Evolutionary conservation across 495 filamentous ascomycete genomes (phyloP).

Genomic region (Talaromyces ruber): DNA sequence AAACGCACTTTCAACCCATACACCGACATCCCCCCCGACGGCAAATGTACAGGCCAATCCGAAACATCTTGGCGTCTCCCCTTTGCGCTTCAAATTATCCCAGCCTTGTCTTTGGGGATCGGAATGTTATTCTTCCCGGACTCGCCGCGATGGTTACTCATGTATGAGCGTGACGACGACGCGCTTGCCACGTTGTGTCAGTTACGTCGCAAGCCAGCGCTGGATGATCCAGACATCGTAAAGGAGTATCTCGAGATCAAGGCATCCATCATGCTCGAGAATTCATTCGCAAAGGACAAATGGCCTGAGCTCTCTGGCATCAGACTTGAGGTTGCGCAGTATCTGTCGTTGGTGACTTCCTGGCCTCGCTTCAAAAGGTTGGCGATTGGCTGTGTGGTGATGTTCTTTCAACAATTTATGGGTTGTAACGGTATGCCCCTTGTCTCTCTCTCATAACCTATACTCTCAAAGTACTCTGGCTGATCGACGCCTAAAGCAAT

Average conservation of each 20-base stretch:
- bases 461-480: background rate
- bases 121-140: conserved; percentile 81
- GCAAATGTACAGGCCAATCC: conserved; percentile 42
- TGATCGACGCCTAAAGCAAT: conserved; percentile 41
- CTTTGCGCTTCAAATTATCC: conserved; percentile 52
- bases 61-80: conserved; percentile 65
- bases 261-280: conserved; percentile 71
- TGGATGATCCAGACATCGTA: conserved; percentile 52
- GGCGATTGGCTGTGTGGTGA: conserved; percentile 71
- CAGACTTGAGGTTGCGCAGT: conserved; percentile 36
- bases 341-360: conserved; percentile 66
- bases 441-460: background rate
- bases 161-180: conserved; percentile 65
- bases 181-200: conserved; percentile 57
- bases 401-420: conserved; percentile 76
- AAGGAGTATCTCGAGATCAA: conserved; percentile 79
- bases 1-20: conserved; percentile 30
- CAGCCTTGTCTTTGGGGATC: conserved; percentile 49
- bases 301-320: conserved; percentile 59
- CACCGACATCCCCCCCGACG: conserved; percentile 28
- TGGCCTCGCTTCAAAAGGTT: conserved; percentile 61
- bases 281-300: conserved; percentile 59
- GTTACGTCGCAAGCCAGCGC: conserved; percentile 49
- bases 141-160: conserved; percentile 71
- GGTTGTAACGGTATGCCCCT: conserved; percentile 35